Evolutionary conservation across 306 rosid genomes (phyloP).

Genomic region (Pyrus bretschneideri): DNA sequence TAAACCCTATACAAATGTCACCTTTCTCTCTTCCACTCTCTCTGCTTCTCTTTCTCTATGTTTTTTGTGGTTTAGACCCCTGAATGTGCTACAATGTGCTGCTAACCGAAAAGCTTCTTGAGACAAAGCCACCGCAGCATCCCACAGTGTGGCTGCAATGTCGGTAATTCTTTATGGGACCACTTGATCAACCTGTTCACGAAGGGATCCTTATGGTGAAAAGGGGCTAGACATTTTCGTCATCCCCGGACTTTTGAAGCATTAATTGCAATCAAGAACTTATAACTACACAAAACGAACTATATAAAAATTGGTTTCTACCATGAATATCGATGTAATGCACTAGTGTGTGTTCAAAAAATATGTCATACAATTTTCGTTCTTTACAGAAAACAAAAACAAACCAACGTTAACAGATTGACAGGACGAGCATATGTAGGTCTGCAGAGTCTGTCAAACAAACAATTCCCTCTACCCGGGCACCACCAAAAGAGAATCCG

Average conservation of each 20-base stretch:
- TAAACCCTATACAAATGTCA: background rate
- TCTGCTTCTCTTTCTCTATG: too few species aligned
- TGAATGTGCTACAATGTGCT: too few species aligned
- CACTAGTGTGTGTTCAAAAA: background rate
- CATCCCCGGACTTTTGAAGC: constrained; percentile 14
- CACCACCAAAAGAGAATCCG: background rate
- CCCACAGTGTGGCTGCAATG: too few species aligned
- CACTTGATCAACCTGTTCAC: too few species aligned
- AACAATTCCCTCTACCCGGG: background rate
- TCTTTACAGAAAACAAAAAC: background rate
- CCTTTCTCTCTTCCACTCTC: background rate
- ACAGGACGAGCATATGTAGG: background rate
- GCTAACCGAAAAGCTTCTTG: too few species aligned
- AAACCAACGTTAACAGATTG: background rate
- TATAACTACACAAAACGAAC: background rate
- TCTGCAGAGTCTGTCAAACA: background rate
- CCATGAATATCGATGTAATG: background rate
- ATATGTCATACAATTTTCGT: background rate
- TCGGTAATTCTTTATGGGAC: too few species aligned
- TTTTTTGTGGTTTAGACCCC: too few species aligned
- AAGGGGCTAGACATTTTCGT: constrained; percentile 7
- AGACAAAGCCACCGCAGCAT: too few species aligned
- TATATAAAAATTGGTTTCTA: background rate
- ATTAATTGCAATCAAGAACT: background rate
- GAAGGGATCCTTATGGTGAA: too few species aligned